A percentile compares a stretch with the other conserved stretches of the same genome.
Conservation (phyloP, 2,329 filamentous ascomycete species). For the Colletotrichum tanaceti region DNA sequence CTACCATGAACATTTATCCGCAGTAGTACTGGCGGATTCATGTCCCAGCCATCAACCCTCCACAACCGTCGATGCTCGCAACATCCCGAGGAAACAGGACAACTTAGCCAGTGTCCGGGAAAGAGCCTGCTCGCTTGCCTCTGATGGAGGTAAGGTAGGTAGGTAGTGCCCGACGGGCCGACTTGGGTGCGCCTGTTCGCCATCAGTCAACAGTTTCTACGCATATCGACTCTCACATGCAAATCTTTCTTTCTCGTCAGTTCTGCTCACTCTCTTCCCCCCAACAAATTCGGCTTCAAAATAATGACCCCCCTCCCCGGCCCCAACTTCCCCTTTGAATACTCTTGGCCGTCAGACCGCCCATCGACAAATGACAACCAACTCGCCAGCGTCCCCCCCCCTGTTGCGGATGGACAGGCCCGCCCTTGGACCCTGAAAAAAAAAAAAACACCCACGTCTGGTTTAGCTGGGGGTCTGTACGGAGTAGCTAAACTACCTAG, state of each 20-base stretch:
- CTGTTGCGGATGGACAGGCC: slow-evolving; percentile 22
- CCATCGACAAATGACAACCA: slow-evolving; percentile 38
- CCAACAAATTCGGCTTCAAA: slow-evolving; percentile 39
- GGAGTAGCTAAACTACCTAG: background rate
- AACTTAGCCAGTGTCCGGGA: slow-evolving; percentile 2
- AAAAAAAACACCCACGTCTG: slow-evolving; percentile 21
- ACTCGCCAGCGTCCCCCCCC: slow-evolving; percentile 13
- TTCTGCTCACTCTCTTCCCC: slow-evolving; percentile 21
- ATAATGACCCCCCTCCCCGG: slow-evolving; percentile 23
- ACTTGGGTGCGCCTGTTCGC: slow-evolving; percentile 16
- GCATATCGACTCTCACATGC: slow-evolving; percentile 38
- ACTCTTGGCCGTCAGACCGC: slow-evolving; percentile 40
- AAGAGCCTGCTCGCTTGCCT: slow-evolving; percentile 26
- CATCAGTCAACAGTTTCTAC: slow-evolving; percentile 33
- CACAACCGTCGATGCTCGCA: slow-evolving; percentile 1
- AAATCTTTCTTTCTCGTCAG: slow-evolving; percentile 8
- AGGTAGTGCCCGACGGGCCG: no score
- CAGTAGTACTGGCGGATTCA: no score
- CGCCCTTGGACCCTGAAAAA: slow-evolving; percentile 35
- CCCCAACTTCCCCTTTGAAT: slow-evolving; percentile 39
- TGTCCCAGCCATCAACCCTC: slow-evolving; percentile 3
- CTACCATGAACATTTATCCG: no score
- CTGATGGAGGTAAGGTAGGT: no score
- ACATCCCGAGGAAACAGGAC: slow-evolving; percentile 5
- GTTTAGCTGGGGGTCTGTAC: slow-evolving; percentile 7